phyloP scores from a whole-genome alignment of 352 stramenopile genomes.

The Globisporangium apiculatum region DNA sequence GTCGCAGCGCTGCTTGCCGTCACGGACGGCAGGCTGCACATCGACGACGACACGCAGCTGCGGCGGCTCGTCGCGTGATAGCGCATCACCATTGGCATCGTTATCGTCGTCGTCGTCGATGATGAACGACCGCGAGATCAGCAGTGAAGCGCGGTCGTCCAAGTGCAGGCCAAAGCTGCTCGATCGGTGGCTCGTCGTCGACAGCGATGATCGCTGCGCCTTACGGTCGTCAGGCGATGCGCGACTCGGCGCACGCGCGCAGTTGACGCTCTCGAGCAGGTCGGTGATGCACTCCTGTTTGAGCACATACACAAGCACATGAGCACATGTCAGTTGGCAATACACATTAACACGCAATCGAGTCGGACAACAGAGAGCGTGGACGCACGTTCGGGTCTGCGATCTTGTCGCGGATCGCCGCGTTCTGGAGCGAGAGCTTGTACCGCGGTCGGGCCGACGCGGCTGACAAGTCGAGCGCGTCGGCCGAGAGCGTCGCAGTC shows the following conservation, averaged over 20 bases:
- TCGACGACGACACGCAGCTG: constrained; percentile 7
- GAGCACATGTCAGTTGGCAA: too few relatives aligned
- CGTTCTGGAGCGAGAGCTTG: constrained; percentile 37
- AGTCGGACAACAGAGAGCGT: not conserved
- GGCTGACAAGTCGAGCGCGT: constrained; percentile 7
- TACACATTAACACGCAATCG: not conserved
- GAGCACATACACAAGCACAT: not conserved
- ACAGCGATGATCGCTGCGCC: constrained; percentile 1
- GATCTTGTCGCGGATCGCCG: constrained; percentile 37
- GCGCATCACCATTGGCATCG: too few relatives aligned
- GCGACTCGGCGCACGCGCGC: not conserved
- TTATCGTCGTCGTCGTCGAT: not conserved
- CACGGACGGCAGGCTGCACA: not conserved
- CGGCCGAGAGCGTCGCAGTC: constrained; percentile 15
- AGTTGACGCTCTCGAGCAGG: constrained; percentile 6
- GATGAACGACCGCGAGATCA: not conserved
- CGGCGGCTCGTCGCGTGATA: not conserved
- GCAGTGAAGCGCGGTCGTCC: not conserved
- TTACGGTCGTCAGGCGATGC: not conserved
- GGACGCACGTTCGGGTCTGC: constrained; percentile 28
- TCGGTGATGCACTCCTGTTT: constrained; percentile 13
- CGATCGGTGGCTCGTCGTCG: not conserved
- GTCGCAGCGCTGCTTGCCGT: not conserved
- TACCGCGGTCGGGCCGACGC: constrained; percentile 16
- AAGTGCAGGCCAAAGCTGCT: constrained; percentile 7